Evolutionary conservation across 2,329 filamentous ascomycete genomes (phyloP).

Genomic region (Coleophoma crateriformis): DNA sequence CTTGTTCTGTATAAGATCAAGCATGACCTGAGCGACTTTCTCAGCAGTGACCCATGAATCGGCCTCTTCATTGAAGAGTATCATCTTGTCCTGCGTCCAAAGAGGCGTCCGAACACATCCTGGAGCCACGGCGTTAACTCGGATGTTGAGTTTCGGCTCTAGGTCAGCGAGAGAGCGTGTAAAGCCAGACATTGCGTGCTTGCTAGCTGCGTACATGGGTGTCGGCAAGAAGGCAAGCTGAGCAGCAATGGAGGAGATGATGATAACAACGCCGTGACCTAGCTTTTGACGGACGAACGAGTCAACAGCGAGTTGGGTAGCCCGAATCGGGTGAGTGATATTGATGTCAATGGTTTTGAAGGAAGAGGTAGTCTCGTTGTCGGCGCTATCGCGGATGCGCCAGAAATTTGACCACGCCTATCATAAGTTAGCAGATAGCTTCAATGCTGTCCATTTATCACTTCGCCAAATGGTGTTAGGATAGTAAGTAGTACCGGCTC

Average conservation of each 20-base stretch:
- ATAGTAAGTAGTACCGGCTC: slow-evolving; percentile 26
- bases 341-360: slow-evolving; percentile 44
- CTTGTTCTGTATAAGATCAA: slow-evolving; percentile 30
- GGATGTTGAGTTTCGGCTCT: slow-evolving; percentile 27
- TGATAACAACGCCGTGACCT: slow-evolving; percentile 1
- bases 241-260: background rate
- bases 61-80: slow-evolving; percentile 5
- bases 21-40: slow-evolving; percentile 39
- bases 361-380: slow-evolving; percentile 16
- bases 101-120: slow-evolving; percentile 33
- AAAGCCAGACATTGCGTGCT: slow-evolving; percentile 41
- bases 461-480: background rate
- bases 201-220: slow-evolving; percentile 42
- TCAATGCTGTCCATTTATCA: slow-evolving; percentile 1
- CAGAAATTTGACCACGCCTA: background rate
- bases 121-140: slow-evolving; percentile 38
- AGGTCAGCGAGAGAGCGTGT: slow-evolving; percentile 34
- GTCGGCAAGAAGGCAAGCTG: slow-evolving; percentile 22
- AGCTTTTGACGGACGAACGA: slow-evolving; percentile 31
- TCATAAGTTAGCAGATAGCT: background rate
- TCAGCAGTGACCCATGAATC: slow-evolving; percentile 36
- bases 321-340: slow-evolving; percentile 44
- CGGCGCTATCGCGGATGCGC: slow-evolving; percentile 4
- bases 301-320: slow-evolving; percentile 42
- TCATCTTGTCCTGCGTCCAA: slow-evolving; percentile 37